Conservation (phyloP, 2,329 filamentous ascomycete species). For the Ascochyta viciae-villosae region DNA sequence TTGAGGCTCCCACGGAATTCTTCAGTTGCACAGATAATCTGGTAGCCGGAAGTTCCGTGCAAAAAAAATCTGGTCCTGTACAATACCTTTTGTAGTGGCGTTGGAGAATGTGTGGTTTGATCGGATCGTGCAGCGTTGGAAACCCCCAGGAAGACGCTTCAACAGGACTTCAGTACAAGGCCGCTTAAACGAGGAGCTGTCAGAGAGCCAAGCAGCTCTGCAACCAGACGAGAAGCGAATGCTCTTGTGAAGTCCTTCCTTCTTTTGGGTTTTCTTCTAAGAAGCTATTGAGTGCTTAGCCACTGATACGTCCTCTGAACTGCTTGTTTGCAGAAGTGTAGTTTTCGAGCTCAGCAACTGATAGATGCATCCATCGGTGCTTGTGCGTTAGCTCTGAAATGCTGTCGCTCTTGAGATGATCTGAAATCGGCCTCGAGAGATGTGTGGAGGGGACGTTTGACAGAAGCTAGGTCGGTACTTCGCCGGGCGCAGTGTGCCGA, state of each 20-base stretch:
- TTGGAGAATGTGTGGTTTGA: background rate
- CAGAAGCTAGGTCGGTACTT: background rate
- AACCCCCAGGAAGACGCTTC: background rate
- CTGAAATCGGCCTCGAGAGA: background rate
- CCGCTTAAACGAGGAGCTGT: background rate
- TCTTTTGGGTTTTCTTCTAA: too few species aligned
- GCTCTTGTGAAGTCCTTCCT: background rate
- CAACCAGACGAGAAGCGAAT: background rate
- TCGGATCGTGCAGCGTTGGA: background rate
- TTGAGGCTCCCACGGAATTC: background rate
- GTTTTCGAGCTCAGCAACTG: background rate
- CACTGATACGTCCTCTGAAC: background rate
- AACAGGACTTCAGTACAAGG: background rate
- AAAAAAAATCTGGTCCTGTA: background rate
- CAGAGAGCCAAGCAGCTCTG: background rate
- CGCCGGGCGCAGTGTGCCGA: too few species aligned
- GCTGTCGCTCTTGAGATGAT: background rate
- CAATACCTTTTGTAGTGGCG: background rate
- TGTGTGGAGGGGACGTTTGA: background rate
- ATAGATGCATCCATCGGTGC: background rate
- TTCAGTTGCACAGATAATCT: background rate
- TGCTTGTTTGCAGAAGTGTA: background rate
- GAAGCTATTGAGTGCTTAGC: background rate
- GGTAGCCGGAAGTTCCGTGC: background rate
- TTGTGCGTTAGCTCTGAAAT: background rate